Base-by-base conservation (phyloP, 2,329 filamentous ascomycete species). In the Colletotrichum tropicicola region DNA sequence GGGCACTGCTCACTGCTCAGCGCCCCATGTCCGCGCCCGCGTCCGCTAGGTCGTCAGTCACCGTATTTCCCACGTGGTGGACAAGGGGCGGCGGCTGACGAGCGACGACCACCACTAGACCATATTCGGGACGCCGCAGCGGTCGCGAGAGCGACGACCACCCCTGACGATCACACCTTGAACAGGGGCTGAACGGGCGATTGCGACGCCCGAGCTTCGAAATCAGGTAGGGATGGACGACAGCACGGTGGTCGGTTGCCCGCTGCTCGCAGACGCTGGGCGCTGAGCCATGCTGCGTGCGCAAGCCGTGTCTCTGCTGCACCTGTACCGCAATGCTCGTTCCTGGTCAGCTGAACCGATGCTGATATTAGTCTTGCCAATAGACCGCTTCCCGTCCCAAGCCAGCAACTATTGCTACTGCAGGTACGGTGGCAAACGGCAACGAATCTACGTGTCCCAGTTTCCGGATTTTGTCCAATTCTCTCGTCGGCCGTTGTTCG, bases 121-220 rank as follows among this genome's bases (percentile, higher is more conserved):
- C n/a, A n/a, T n/a, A n/a, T n/a, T n/a, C n/a, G n/a, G n/a, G n/a
- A n/a, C n/a, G n/a, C n/a, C n/a, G n/a, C n/a, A n/a, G n/a, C n/a
- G n/a, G n/a, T n/a, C n/a, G n/a, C n/a, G n/a, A n/a, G 39, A 52
- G 49, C 48, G 25, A 41, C 44, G n/a, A 52, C 30, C 37, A 63
- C 62, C 62, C 62, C 62, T 63, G 62, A 57, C 44, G 51, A 65
- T 65, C 62, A 63, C 45, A 63, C 59, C 44, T 49, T 23, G 25
- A 47, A 44, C 49, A 51, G 60, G 60, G 60, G 41, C 41, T 47
- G 12, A 43, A 59, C 47, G 47, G 57, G 17, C 28, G 55, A 59
- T 30, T 41, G 41, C 49, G 39, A 49, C 43, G 41, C 47, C 54
- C 53, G 53, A 51, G 19, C 32, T 30, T 35, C 43, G 35, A 19